phyloP scores from a whole-genome alignment of 202 grass and related monocot genomes.

The Miscanthus sacchariflorus region DNA sequence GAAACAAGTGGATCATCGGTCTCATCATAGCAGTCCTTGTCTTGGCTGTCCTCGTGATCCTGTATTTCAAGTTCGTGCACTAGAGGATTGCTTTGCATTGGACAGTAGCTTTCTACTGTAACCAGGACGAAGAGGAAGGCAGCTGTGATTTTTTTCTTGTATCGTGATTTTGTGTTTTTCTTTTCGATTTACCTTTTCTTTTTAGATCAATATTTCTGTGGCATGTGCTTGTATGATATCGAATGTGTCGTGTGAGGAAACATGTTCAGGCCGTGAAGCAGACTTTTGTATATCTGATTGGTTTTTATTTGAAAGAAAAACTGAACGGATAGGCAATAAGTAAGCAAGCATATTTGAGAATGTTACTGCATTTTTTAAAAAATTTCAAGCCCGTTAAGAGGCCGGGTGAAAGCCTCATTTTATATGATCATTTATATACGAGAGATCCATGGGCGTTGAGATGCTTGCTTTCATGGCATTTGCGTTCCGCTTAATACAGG shows the following conservation, averaged over 20 bases:
- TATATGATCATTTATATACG: too few species aligned
- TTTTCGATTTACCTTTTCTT: not conserved
- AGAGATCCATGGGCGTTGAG: too few species aligned
- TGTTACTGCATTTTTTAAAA: not conserved
- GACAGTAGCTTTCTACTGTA: not conserved
- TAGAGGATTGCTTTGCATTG: slow-evolving; percentile 39
- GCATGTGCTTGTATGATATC: not conserved
- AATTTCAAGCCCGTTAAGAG: too few species aligned
- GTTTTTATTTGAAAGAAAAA: not conserved
- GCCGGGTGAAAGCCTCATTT: too few species aligned
- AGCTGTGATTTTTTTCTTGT: slow-evolving; percentile 2
- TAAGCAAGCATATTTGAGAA: not conserved
- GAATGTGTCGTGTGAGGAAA: not conserved
- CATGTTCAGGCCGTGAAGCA: not conserved
- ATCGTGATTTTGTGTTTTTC: not conserved
- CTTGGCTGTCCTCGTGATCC: slow-evolving; percentile 68
- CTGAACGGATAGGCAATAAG: not conserved
- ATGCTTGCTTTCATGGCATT: too few species aligned
- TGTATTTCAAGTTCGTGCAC: slow-evolving; percentile 82
- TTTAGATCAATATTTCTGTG: not conserved
- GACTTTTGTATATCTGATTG: not conserved
- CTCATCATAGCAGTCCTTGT: slow-evolving; percentile 63
- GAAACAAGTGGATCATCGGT: slow-evolving; percentile 84
- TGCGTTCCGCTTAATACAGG: too few species aligned
- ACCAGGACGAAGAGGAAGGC: not conserved